Evolutionary conservation across 176 grass and related monocot genomes (phyloP).

Genomic region (Secale cereale): DNA sequence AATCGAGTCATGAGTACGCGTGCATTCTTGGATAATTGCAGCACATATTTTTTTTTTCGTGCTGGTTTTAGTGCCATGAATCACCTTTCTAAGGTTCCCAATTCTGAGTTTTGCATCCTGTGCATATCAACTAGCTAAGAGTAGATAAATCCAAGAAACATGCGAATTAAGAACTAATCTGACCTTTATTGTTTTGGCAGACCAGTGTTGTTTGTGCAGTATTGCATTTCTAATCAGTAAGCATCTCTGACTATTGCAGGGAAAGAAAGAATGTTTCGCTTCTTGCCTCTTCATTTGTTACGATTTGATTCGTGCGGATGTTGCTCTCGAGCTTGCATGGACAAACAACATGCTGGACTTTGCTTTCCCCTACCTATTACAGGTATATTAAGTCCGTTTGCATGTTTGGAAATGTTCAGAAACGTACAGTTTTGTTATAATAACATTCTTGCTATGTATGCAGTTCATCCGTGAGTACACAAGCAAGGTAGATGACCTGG

Average conservation of each 20-base stretch:
- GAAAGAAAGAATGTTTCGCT: constrained; percentile 99
- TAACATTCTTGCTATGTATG: not conserved
- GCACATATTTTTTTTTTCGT: not conserved
- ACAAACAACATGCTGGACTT: constrained; percentile 97
- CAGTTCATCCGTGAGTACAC: constrained; percentile 95
- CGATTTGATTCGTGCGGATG: constrained; percentile 85
- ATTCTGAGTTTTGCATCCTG: not conserved
- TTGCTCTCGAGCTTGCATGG: constrained; percentile 98
- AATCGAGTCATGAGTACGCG: not conserved
- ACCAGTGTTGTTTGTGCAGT: not conserved
- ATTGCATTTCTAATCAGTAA: constrained; percentile 20
- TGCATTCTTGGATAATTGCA: not conserved
- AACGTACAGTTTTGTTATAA: not conserved
- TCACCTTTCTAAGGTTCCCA: not conserved
- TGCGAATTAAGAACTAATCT: not conserved
- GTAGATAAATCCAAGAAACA: not conserved
- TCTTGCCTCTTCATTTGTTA: constrained; percentile 98
- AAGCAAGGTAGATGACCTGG: constrained; percentile 89
- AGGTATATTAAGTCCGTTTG: constrained; percentile 47
- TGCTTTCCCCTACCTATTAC: constrained; percentile 93
- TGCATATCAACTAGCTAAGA: not conserved
- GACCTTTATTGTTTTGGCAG: not conserved
- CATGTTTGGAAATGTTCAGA: not conserved
- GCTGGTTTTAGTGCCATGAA: not conserved
- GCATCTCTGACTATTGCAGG: constrained; percentile 48